Evolutionary conservation across 768 basidiomycete species (phyloP).

Genomic region (Lentinus tigrinus): DNA sequence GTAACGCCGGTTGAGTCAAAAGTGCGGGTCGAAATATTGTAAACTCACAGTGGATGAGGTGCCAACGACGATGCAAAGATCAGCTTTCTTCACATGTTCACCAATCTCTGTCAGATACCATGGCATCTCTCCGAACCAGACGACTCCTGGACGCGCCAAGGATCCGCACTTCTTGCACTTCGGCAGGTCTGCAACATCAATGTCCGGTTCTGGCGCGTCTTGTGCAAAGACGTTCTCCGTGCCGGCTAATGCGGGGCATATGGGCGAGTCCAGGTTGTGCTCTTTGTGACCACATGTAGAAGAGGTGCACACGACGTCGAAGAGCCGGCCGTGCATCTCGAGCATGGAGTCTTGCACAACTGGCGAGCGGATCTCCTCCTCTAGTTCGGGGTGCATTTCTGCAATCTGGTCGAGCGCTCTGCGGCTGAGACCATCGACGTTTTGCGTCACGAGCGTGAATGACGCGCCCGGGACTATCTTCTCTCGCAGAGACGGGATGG

Average conservation of each 20-base stretch:
- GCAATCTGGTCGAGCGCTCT: conserved; percentile 35
- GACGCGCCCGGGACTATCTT: conserved; percentile 40
- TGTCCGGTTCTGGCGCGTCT: conserved; percentile 30
- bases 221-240: conserved; percentile 28
- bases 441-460: conserved; percentile 58
- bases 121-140: conserved; percentile 42
- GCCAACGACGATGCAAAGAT: conserved; percentile 39
- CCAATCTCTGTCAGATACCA: conserved; percentile 30
- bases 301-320: conserved; percentile 52
- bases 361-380: conserved; percentile 1
- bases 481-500: conserved; percentile 37
- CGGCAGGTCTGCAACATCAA: conserved; percentile 29
- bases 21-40: neutral
- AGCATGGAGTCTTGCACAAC: conserved; percentile 24
- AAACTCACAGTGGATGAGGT: conserved; percentile 38
- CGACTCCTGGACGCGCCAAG: conserved; percentile 38
- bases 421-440: conserved; percentile 55
- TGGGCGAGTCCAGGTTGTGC: conserved; percentile 29
- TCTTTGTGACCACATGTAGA: conserved; percentile 39
- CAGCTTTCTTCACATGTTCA: conserved; percentile 26
- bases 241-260: conserved; percentile 21
- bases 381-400: neutral
- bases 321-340: conserved; percentile 65
- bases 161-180: conserved; percentile 31
- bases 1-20: neutral